Base-by-base conservation (phyloP, 305 asterid genomes). In the Rubia tinctorum region DNA sequence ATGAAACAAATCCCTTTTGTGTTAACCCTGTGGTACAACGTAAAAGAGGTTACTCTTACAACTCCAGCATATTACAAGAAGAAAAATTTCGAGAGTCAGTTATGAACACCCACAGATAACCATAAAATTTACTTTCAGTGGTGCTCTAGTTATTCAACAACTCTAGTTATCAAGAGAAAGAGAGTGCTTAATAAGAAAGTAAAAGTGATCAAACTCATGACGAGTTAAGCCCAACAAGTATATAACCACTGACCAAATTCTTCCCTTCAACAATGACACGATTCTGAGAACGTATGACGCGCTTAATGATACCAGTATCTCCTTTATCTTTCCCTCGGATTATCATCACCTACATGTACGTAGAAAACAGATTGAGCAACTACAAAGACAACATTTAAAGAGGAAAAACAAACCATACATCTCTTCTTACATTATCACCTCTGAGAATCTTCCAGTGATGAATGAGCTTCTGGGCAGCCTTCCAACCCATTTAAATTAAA, bases 321-420 rank as follows among this genome's bases (percentile, higher is more conserved):
- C 99, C 99, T 85, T 81, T 94, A 77, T 91, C 97, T 79, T 94
- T 94, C 30, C 97, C 97, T 78, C 99, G 85, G 73, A 86, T 90
- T 79, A 91, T 88, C 97, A 91, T 84, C 34, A 91, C 97, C 97
- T 94, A 84, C 69, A 80, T 77, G 67, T 2, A 53, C 78, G 13
- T 51, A 42, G 0, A 8, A 69, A 37, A 8, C 17, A 76, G 20
- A 25, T 71, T 72, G 58, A 75, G 72, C 56, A 47, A 69, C 47
- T 5, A 39, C 44, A 71, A 37, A 71, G 34, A n/a, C 17, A 44
- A 42, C 59, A 51, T 17, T 25, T 1, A 8, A 71, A 39, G 4
- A 20, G n/a, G 9, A 56, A 34, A 39, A 18, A 53, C 60, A 15
- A 6, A 9, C 4, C 10, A 12, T n/a, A 2, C 27, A 42, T 1